phyloP scores from a whole-genome alignment of 257 asterid genomes.

The Ocimum tenuiflorum region DNA sequence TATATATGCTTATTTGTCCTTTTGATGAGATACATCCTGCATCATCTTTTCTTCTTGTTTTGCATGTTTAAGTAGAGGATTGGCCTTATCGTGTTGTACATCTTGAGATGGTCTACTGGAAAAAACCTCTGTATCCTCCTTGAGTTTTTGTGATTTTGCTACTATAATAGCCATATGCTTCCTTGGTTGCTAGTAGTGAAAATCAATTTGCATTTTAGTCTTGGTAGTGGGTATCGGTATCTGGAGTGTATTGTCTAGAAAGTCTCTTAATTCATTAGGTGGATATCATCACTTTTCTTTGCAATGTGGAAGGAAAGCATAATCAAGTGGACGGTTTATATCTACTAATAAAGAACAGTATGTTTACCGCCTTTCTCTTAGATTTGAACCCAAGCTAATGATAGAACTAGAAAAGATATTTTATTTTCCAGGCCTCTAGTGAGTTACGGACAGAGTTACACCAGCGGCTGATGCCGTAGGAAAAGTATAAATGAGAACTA shows the following conservation, averaged over 20 bases:
- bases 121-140: background rate
- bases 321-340: background rate
- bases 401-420: too few relatives aligned
- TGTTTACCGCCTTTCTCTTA: background rate
- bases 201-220: background rate
- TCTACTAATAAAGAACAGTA: background rate
- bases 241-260: background rate
- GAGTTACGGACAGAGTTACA: too few relatives aligned
- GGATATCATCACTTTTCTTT: background rate
- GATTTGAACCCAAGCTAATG: too few relatives aligned
- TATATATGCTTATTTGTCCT: background rate
- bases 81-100: background rate
- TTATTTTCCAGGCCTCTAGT: too few relatives aligned
- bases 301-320: background rate
- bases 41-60: background rate
- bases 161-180: background rate
- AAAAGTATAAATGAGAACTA: too few relatives aligned
- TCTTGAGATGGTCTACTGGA: background rate
- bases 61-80: slow-evolving; percentile 2
- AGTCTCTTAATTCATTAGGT: background rate
- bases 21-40: background rate
- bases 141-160: background rate
- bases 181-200: background rate
- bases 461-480: too few relatives aligned
- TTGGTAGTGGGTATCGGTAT: background rate